Base-by-base conservation (phyloP, 2,329 filamentous ascomycete species). In the Tolypocladium capitatum region DNA sequence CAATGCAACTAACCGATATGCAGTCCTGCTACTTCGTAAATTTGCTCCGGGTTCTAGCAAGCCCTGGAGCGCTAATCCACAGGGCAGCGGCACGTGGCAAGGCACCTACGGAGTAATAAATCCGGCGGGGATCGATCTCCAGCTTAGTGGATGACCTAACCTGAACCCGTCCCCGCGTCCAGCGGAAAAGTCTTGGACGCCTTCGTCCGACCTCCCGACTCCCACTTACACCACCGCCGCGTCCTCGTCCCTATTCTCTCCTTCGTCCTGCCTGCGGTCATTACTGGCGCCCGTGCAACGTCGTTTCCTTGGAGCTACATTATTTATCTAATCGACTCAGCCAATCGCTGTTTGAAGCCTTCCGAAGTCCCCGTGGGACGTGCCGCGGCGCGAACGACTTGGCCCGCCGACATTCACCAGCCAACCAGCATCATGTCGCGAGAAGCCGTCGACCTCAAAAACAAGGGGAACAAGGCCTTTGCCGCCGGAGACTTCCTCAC, bases 391-490 rank as follows among this genome's bases (percentile, higher is more conserved):
- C 32, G 28, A 18, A 24, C 16, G 16, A 30, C 8, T 16, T n/a
- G 38, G 27, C 30, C 40, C 24, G 38, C 40, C 46, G 38, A 34
- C 43, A 46, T 49, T 46, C 40, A 38, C 44, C 31, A 48, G 36
- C 46, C 44, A 35, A 44, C 43, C 5, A 28, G 28, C 28, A 30
- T 21, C 54, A 74, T 74, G 70, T 59, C 69, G 50, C 56, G 86
- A 64, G 80, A 86, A 65, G 91, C 91, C 46, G 77, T 81, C 56
- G 84, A 83, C 62, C 73, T 94, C 58, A 98, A 98, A 73, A 84
- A 94, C 67, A 78, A 94, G 67, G 92, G 92, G 64, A 98, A 98
- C 69, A 86, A 90, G 61, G 89, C 89, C 46, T 97, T 97, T 68
- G 80, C 82, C 48, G 74, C 81, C 31, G 88, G 95, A 60, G 85